Base-by-base conservation (phyloP, 2,329 filamentous ascomycete species). In the Catunica adiposa region DNA sequence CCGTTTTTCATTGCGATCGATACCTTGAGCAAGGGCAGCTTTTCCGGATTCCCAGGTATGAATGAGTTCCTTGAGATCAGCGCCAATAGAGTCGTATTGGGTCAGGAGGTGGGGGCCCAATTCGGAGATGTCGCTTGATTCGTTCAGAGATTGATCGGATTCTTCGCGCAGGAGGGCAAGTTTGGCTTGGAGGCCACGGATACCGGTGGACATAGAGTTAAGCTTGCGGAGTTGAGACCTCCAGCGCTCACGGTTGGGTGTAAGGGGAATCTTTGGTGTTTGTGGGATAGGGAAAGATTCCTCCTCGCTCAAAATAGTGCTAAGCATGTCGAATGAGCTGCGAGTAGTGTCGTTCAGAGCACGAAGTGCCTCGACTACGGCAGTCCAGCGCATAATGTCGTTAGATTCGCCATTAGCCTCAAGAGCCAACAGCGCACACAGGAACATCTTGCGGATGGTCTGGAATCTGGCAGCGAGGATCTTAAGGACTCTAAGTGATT, bases 41-140 rank as follows among this genome's bases (percentile, higher is more conserved):
- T 86, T 90, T 53, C 90, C 92, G 54, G 84, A 79, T 63, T 94
- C 87, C 89, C 89, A 95, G 60, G 88, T 85, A 60, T 84, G 77
- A 68, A 89, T 80, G 52, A 95, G 71, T 46, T 83, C 78, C 65
- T 84, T 84, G 47, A 98, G 75, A 64, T 98, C 92, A 25, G 82
- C 75, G 2, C 92, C 92, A 60, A 98, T 94, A 3, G 89, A 90
- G 56, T 98, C 92, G 67, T 97, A 98, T 64, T 97, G 92, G 22
- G 82, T 71, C 75, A 95, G 83, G 40, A 97, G 75, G 60, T 81
- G 82, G 0, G 83, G 78, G 0, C 86, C 87, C 15, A 95, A 76
- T 61, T 94, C 86, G 3, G 80, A 79, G 17, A 86, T 79, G 62
- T 83, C 80, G 58, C 76, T 74, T 38, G 85, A 81, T 62, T 84